Percentiles rank a stretch among this genome's conserved stretches.
phyloP scores from a whole-genome alignment of 805 yeast genomes.

The Hanseniaspora pseudoguilliermondii region DNA sequence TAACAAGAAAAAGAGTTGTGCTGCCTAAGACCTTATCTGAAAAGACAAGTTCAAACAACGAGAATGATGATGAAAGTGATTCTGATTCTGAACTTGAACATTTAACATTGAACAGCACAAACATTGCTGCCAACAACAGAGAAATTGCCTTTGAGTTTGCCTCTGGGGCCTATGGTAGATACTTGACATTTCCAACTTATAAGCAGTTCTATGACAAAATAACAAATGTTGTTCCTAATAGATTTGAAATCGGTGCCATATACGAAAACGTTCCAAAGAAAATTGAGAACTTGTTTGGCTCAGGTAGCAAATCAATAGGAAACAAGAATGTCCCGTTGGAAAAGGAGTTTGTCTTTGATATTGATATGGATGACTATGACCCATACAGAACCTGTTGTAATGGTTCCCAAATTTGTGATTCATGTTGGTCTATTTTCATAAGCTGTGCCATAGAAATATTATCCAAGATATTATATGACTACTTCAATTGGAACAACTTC shows the following conservation, averaged over 20 bases:
- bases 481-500: slow-evolving; percentile 76
- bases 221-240: slow-evolving; percentile 59
- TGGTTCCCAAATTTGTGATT: slow-evolving; percentile 68
- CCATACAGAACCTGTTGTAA: slow-evolving; percentile 85
- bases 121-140: slow-evolving; percentile 35
- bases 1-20: slow-evolving; percentile 9
- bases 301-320: slow-evolving; percentile 36
- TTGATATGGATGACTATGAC: slow-evolving; percentile 95
- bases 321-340: slow-evolving; percentile 42
- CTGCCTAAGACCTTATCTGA: neutral
- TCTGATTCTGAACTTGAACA: slow-evolving; percentile 11
- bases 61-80: neutral
- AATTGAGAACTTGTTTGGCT: slow-evolving; percentile 61
- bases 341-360: slow-evolving; percentile 89
- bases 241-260: slow-evolving; percentile 92
- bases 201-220: slow-evolving; percentile 74
- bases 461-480: slow-evolving; percentile 60
- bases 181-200: slow-evolving; percentile 54
- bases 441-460: slow-evolving; percentile 69
- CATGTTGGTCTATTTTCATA: slow-evolving; percentile 82
- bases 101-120: slow-evolving; percentile 3
- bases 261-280: slow-evolving; percentile 81
- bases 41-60: neutral
- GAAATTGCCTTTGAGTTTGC: slow-evolving; percentile 87
- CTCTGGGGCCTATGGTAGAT: slow-evolving; percentile 81